Conservation (phyloP, 140 eudicot genomes). For the Oenanthe javanica region DNA sequence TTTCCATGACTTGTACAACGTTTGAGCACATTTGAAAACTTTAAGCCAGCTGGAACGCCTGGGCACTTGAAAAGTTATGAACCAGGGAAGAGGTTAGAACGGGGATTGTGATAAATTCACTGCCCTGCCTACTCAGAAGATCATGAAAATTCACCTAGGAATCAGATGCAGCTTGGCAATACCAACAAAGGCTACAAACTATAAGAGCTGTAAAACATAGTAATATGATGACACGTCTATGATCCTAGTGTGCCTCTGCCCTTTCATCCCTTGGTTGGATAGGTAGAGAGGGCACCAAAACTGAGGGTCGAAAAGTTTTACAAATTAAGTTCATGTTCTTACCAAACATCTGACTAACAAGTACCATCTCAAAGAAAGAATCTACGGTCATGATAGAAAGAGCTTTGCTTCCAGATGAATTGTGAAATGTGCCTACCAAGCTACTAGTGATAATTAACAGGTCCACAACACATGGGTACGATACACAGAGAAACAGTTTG, state of each 20-base stretch:
- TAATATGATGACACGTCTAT: background rate
- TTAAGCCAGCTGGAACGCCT: background rate
- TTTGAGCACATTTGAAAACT: background rate
- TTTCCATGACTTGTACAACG: background rate
- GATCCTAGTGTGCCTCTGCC: background rate
- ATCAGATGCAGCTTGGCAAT: background rate
- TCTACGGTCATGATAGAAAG: background rate
- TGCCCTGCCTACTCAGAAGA: background rate
- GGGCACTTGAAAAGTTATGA: background rate
- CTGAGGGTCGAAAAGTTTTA: background rate
- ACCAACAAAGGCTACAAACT: background rate
- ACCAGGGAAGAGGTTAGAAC: background rate
- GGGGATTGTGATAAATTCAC: background rate
- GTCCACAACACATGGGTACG: background rate
- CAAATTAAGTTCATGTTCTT: background rate
- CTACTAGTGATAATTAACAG: background rate
- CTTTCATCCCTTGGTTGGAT: background rate
- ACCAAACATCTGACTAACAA: background rate
- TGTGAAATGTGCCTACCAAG: background rate
- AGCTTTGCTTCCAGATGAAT: background rate
- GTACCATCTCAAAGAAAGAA: background rate
- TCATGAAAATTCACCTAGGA: background rate
- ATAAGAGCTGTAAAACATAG: background rate
- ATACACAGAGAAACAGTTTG: background rate
- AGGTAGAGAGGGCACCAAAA: background rate